Evolutionary conservation across 164 flowering plant species (phyloP), one percentile per base, ranked within the genome.

Genomic region (Cinnamomum micranthum): DNA sequence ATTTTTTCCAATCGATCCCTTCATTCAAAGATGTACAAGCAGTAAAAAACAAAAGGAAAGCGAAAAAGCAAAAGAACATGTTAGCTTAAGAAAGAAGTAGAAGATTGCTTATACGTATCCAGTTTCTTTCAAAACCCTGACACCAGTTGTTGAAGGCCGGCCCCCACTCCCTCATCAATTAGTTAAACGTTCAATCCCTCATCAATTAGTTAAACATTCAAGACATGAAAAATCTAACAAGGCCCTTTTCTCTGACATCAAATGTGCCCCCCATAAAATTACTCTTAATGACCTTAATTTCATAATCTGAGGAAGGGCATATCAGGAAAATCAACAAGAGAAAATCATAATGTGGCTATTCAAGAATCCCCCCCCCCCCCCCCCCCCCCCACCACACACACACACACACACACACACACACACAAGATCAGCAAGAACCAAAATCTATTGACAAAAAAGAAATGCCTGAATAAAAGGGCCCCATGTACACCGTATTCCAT

Each of bases 401-500:
- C n/a, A n/a, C n/a, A n/a, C n/a, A n/a, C n/a, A n/a, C n/a, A n/a
- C n/a, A n/a, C n/a, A n/a, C n/a, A n/a, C n/a, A n/a, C n/a, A 59
- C 19, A 59, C 20, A 59, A n/a, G 63, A n/a, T 17, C n/a, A n/a
- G 63, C 6, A 15, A 2, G 15, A 59, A 59, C 63, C 22, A 17
- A 7, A n/a, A n/a, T 59, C 22, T 59, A 17, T 59, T 59, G 63
- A n/a, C 63, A 19, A 17, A 59, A 17, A 28, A 65, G 68, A 10
- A 19, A 65, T 14, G 68, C 68, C 6, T 5, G 69, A 31, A 4
- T 27, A 69, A n/a, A 47, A 69, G 41, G 71, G 27, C 58, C n/a
- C 20, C 70, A 67, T 67, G 31, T 67, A 67, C 55, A 69, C 23
- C 55, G 52, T 41, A 50, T 69, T 20, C 50, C 50, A 10, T 67